These are phyloP conservation scores for Talaromyces ruber DNA, from an alignment of 495 filamentous ascomycete species.

Conservation along the genomic window DNA sequence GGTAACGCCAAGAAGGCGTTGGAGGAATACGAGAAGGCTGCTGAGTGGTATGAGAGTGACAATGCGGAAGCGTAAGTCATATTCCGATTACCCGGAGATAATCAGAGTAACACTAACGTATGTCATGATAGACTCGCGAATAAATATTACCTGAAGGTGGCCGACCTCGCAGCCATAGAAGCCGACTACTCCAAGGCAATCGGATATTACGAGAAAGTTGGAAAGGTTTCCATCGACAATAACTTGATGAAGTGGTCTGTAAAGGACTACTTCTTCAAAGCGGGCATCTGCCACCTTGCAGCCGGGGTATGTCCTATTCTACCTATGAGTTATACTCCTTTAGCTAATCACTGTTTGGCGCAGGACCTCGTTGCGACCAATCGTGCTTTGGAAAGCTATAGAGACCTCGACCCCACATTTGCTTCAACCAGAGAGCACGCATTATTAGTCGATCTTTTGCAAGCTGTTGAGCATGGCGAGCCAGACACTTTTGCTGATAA, in stretches of 20 bases:
- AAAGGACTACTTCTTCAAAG: conserved; percentile 90
- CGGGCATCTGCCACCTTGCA: conserved; percentile 74
- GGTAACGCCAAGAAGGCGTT: conserved; percentile 68
- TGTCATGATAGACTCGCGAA: conserved; percentile 59
- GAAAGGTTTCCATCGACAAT: conserved; percentile 60
- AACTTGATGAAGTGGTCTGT: conserved; percentile 84
- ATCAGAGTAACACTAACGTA: not conserved
- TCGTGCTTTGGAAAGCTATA: conserved; percentile 71
- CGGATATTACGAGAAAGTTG: conserved; percentile 73
- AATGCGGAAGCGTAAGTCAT: conserved; percentile 66
- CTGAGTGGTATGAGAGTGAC: conserved; percentile 79
- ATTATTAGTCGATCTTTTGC: conserved; percentile 63
- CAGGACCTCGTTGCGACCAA: conserved; percentile 65
- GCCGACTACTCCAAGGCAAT: conserved; percentile 74
- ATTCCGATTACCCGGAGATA: conserved; percentile 14
- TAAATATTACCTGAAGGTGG: conserved; percentile 81
- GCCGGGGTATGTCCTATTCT: conserved; percentile 38
- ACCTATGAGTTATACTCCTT: not conserved
- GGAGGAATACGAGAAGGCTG: conserved; percentile 71
- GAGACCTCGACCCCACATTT: conserved; percentile 74
- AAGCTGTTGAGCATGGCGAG: conserved; percentile 62
- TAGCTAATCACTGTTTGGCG: not conserved
- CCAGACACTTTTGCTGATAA: conserved; percentile 77
- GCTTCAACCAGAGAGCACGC: conserved; percentile 66
- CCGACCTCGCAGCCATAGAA: conserved; percentile 74